Conservation (phyloP, 257 asterid species). For the Orobanche coerulescens region DNA sequence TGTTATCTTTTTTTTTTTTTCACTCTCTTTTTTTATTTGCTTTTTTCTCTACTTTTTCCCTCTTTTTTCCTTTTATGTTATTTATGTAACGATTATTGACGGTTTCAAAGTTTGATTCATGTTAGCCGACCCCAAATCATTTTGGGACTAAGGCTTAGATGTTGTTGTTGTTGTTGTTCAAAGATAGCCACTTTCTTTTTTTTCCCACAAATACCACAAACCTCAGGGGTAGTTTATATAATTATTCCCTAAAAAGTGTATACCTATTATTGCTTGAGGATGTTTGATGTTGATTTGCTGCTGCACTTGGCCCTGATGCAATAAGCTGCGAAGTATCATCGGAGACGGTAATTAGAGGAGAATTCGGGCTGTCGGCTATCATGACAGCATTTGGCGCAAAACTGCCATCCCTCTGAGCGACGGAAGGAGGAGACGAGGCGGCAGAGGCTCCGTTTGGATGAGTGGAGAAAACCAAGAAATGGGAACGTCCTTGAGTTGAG, state of each 20-base stretch:
- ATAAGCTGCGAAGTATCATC: conserved; percentile 43
- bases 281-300: conserved; percentile 37
- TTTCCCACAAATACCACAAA: no score
- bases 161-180: no score
- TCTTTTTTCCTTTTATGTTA: no score
- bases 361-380: conserved; percentile 33
- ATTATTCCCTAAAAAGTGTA: not conserved
- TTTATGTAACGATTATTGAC: no score
- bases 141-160: no score
- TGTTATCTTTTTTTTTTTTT: no score
- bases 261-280: conserved; percentile 47
- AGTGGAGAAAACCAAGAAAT: conserved; percentile 65
- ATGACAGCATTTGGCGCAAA: conserved; percentile 36
- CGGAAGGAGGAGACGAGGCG: conserved; percentile 30
- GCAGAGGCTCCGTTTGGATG: conserved; percentile 43
- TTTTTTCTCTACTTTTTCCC: no score
- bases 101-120: no score
- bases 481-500: conserved; percentile 75
- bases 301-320: conserved; percentile 39
- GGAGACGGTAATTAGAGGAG: conserved; percentile 39
- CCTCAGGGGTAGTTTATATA: not conserved
- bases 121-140: no score
- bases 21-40: no score
- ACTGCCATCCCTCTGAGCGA: conserved; percentile 33
- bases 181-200: no score